Evolutionary conservation across 805 yeast genomes (phyloP).

Genomic region (Ogataea allantospora): DNA sequence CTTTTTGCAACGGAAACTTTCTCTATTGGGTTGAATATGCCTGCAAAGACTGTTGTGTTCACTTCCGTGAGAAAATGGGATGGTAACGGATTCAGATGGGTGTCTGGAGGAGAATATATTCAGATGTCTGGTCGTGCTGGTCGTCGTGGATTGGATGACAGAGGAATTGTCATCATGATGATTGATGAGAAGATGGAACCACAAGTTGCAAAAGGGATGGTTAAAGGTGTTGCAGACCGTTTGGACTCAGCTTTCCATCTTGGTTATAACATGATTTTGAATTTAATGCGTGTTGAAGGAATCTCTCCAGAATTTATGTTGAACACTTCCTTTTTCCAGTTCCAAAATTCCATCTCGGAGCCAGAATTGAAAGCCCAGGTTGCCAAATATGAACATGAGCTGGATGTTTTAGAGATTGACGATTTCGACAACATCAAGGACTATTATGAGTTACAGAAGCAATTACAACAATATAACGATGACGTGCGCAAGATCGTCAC

Average conservation of each 20-base stretch:
- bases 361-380: slow-evolving; percentile 76
- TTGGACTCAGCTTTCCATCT: slow-evolving; percentile 96
- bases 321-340: slow-evolving; percentile 90
- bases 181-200: slow-evolving; percentile 99
- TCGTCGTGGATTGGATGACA: slow-evolving; percentile 98
- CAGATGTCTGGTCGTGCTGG: slow-evolving; percentile 99
- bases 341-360: slow-evolving; percentile 88
- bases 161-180: slow-evolving; percentile 99
- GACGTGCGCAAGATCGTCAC: slow-evolving; percentile 82
- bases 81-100: slow-evolving; percentile 97
- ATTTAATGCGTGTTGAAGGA: slow-evolving; percentile 95
- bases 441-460: slow-evolving; percentile 77
- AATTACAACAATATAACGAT: slow-evolving; percentile 63
- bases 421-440: slow-evolving; percentile 75
- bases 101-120: slow-evolving; percentile 98
- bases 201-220: slow-evolving; percentile 98
- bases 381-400: slow-evolving; percentile 48
- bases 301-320: slow-evolving; percentile 97
- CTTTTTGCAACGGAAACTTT: slow-evolving; percentile 97
- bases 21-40: slow-evolving; percentile 98
- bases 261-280: slow-evolving; percentile 96
- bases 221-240: slow-evolving; percentile 97
- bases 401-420: slow-evolving; percentile 54
- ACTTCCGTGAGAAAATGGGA: slow-evolving; percentile 98
- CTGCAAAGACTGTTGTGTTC: slow-evolving; percentile 97